A percentile compares a stretch with the other conserved stretches of the same genome.
These are phyloP conservation scores for Erythrophleum ivorense DNA, from an alignment of 331 rosid genomes.

Conservation along the genomic window DNA sequence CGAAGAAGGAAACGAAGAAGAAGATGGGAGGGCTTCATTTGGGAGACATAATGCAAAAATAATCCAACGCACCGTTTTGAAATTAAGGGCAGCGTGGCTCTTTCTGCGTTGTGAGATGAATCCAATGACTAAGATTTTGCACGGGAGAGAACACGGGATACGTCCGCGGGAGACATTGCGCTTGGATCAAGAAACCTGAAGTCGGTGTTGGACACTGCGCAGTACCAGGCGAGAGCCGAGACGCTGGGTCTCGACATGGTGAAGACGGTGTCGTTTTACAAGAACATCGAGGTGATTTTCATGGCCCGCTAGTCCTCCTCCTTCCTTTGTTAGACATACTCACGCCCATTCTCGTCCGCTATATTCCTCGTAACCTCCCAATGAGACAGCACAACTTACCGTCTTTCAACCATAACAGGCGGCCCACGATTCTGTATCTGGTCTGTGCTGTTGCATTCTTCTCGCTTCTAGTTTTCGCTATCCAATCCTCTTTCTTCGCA, in stretches of 20 bases:
- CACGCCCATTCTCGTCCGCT: not conserved
- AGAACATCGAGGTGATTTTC: not conserved
- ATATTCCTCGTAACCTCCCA: slow-evolving; percentile 3
- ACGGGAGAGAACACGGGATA: no score
- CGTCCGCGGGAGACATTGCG: not conserved
- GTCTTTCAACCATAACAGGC: slow-evolving; percentile 38
- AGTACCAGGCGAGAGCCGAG: not conserved
- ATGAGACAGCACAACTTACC: slow-evolving; percentile 72
- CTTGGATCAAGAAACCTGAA: not conserved
- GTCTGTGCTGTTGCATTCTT: slow-evolving; percentile 71
- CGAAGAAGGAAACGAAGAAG: no score
- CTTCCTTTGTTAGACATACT: not conserved
- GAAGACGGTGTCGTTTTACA: slow-evolving; percentile 39
- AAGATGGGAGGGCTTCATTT: no score
- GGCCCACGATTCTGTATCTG: slow-evolving; percentile 72
- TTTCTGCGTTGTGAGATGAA: no score
- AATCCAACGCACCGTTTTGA: no score
- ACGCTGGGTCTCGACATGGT: not conserved
- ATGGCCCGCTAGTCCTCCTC: not conserved
- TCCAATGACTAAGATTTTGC: no score
- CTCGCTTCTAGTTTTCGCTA: slow-evolving; percentile 70
- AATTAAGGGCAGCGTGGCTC: no score
- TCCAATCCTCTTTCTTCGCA: slow-evolving; percentile 82
- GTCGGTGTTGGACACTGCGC: not conserved
- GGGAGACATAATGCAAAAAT: no score